Evolutionary conservation across 768 basidiomycete genomes (phyloP).

Genomic region (Leucogyrophana mollusca): DNA sequence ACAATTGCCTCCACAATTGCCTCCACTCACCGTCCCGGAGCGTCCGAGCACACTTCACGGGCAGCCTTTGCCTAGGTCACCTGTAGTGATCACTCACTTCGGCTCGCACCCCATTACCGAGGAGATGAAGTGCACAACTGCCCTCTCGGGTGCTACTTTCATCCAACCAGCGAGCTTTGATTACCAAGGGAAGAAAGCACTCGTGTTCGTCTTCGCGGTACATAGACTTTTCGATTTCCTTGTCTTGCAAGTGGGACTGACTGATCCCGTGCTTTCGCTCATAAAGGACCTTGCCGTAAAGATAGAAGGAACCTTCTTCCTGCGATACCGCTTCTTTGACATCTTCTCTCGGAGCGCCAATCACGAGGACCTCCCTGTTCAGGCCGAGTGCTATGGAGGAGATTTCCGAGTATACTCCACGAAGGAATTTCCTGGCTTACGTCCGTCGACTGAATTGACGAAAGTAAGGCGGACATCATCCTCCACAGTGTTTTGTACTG

Average conservation of each 20-base stretch:
- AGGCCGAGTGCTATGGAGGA: constrained; percentile 67
- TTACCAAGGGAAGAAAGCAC: constrained; percentile 47
- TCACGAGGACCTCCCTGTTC: constrained; percentile 37
- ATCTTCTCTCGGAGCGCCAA: constrained; percentile 40
- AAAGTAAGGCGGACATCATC: constrained; percentile 46
- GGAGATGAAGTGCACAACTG: constrained; percentile 40
- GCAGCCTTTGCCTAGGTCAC: constrained; percentile 9
- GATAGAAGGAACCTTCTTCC: constrained; percentile 61
- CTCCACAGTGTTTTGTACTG: no score
- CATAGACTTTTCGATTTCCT: constrained; percentile 19
- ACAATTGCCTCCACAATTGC: constrained; percentile 21
- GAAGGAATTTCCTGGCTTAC: constrained; percentile 71
- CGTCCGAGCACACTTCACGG: constrained; percentile 8
- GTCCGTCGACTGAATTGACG: constrained; percentile 67
- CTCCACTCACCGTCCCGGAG: constrained; percentile 17
- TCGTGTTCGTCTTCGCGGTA: constrained; percentile 68
- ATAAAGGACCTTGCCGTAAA: constrained; percentile 67
- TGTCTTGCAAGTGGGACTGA: neutral
- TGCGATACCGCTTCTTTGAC: constrained; percentile 74
- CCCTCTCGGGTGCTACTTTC: constrained; percentile 64
- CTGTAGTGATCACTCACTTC: constrained; percentile 44
- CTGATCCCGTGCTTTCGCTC: constrained; percentile 1
- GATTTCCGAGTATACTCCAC: constrained; percentile 71
- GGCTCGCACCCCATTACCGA: constrained; percentile 45
- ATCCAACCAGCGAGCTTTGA: constrained; percentile 54